Evolutionary conservation across 257 asterid genomes (phyloP).

Genomic region (Forsythia suspensa): DNA sequence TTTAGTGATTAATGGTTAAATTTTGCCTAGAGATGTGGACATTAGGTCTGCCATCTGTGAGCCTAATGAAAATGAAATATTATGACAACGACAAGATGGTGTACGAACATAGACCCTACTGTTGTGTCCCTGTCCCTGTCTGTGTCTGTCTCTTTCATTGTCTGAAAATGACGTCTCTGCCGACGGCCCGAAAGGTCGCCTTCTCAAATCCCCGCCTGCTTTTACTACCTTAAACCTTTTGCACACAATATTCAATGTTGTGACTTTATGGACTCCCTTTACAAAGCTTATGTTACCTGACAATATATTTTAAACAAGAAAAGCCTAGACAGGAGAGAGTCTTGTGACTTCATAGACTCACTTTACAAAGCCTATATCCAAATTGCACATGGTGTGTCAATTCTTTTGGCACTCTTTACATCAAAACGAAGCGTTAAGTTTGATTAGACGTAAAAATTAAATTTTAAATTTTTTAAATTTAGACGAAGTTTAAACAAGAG

Average conservation of each 20-base stretch:
- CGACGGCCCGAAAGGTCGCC: background rate
- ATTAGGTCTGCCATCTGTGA: background rate
- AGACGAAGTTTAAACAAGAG: no score
- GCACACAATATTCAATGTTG: background rate
- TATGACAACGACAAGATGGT: background rate
- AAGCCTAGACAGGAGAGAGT: no score
- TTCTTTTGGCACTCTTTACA: no score
- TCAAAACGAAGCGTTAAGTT: no score
- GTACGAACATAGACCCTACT: background rate
- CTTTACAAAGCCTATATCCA: background rate
- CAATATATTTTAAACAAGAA: background rate
- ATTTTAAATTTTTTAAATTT: no score
- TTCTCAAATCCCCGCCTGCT: background rate
- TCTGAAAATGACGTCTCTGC: background rate
- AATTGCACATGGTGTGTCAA: no score
- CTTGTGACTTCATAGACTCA: background rate
- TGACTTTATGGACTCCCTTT: background rate
- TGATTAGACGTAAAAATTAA: no score
- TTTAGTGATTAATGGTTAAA: no score
- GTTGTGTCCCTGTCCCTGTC: background rate
- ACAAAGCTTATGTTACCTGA: background rate
- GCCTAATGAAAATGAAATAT: no score
- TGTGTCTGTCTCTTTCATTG: background rate
- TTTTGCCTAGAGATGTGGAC: background rate
- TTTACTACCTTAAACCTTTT: background rate